A percentile compares a stretch with the other conserved stretches of the same genome.
These are phyloP conservation scores for Pseudogymnoascus sp. DNA, from an alignment of 2,329 filamentous ascomycete genomes.

Conservation along the genomic window DNA sequence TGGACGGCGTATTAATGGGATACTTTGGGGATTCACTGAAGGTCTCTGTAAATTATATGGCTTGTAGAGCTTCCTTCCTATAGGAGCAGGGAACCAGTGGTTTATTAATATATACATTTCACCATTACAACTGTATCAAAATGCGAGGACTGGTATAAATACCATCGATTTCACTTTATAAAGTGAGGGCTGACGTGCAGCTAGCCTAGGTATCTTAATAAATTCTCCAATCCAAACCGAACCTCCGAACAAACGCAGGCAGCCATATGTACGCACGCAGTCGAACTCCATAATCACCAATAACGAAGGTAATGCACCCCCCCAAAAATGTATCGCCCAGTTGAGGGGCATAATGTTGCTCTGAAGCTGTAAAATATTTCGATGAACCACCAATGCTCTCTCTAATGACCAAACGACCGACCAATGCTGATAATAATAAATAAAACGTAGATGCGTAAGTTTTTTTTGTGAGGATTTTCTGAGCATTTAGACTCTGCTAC, in stretches of 20 bases:
- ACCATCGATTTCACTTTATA: neutral
- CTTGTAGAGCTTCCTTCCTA: neutral
- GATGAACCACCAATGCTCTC: neutral
- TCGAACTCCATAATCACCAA: neutral
- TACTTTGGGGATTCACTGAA: neutral
- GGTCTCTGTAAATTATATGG: neutral
- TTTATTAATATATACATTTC: neutral
- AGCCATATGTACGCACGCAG: conserved; percentile 8
- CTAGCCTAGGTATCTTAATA: conserved; percentile 5
- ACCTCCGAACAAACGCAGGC: neutral
- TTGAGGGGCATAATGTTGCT: conserved; percentile 4
- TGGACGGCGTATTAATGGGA: neutral
- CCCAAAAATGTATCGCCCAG: conserved; percentile 5
- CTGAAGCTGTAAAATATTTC: conserved; percentile 2
- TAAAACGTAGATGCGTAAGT: conserved; percentile 2
- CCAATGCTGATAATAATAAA: neutral
- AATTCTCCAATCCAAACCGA: conserved; percentile 4
- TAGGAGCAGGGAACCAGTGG: neutral
- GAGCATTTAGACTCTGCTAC: conserved; percentile 49
- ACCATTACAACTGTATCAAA: neutral
- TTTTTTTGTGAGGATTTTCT: conserved; percentile 3
- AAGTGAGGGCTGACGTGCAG: neutral
- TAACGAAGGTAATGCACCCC: neutral
- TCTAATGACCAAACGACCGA: conserved; percentile 7
- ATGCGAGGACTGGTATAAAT: neutral